Conservation (phyloP, 164 flowering plant genomes). For the Chimonanthus salicifolius region DNA sequence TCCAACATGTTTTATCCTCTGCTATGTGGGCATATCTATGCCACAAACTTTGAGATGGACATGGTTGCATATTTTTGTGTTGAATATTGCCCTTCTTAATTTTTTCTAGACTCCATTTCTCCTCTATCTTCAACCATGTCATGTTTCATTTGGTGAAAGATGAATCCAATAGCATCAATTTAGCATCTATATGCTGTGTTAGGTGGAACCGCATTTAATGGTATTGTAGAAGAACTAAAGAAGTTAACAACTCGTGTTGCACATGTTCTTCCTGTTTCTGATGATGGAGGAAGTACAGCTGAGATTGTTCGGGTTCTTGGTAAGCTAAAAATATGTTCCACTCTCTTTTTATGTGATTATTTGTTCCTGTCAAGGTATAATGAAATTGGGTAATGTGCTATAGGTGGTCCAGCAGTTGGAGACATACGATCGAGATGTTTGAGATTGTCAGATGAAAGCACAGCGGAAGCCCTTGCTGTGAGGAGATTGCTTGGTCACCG, state of each 20-base stretch:
- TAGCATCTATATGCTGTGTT: neutral
- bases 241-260: constrained; percentile 77
- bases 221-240: constrained; percentile 92
- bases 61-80: neutral
- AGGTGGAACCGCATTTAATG: constrained; percentile 99
- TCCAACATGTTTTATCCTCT: too few species aligned
- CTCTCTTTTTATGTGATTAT: neutral
- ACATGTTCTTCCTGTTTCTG: constrained; percentile 98
- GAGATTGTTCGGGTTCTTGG: constrained; percentile 99
- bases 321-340: constrained; percentile 10
- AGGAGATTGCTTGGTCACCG: constrained; percentile 88
- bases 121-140: too few species aligned
- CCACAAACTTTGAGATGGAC: neutral
- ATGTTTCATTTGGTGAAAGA: neutral
- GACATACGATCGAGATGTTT: constrained; percentile 95
- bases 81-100: neutral
- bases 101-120: too few species aligned
- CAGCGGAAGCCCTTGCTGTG: constrained; percentile 88
- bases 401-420: constrained; percentile 99
- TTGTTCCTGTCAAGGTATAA: neutral
- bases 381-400: constrained; percentile 6
- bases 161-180: neutral
- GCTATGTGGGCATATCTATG: neutral
- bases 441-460: constrained; percentile 86
- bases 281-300: constrained; percentile 98